Percentiles rank a stretch among this genome's conserved stretches.
phyloP scores from a whole-genome alignment of 257 asterid genomes.

The Lavandula angustifolia region DNA sequence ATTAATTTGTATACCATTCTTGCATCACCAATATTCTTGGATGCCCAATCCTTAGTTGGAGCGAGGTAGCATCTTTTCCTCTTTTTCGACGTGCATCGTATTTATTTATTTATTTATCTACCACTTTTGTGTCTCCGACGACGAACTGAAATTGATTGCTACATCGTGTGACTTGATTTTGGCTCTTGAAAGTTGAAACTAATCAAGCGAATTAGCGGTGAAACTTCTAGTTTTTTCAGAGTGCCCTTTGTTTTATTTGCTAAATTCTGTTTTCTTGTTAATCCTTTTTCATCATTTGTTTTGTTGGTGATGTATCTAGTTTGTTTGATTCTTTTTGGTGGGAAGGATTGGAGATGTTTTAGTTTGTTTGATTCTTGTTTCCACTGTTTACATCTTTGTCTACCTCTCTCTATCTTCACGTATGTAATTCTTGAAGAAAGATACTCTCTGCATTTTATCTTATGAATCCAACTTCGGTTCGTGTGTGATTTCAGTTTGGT shows the following conservation, averaged over 20 bases:
- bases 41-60: constrained; percentile 1
- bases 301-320: constrained; percentile 14
- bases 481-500: neutral
- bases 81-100: too few species aligned
- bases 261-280: constrained; percentile 17
- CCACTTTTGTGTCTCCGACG: constrained; percentile 5
- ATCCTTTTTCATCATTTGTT: neutral
- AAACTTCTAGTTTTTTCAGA: neutral
- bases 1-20: neutral
- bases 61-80: constrained; percentile 25
- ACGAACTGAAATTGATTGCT: constrained; percentile 1
- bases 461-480: neutral
- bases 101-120: neutral
- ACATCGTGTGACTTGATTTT: neutral
- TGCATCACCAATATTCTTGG: neutral
- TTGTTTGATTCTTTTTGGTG: neutral
- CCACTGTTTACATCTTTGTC: neutral
- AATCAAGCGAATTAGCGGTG: neutral
- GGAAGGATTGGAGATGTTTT: neutral
- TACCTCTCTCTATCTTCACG: neutral
- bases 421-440: neutral
- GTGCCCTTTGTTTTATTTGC: constrained; percentile 7
- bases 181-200: constrained; percentile 3
- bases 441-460: neutral
- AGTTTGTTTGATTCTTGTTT: neutral